Base-by-base conservation (phyloP, 345 rosid genomes). In the Erucastrum elatum region DNA sequence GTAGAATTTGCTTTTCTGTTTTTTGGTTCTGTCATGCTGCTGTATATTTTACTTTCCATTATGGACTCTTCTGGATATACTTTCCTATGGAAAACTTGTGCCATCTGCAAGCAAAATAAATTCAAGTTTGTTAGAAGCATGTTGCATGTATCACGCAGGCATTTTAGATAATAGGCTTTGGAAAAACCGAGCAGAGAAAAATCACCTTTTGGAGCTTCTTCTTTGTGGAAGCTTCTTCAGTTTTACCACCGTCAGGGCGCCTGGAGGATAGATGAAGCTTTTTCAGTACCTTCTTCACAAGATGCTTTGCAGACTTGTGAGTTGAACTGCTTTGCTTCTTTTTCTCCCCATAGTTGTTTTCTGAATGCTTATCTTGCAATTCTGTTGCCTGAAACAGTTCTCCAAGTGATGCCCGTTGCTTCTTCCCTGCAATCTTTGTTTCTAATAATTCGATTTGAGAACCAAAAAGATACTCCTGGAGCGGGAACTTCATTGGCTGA, bases 391-490 rank as follows among this genome's bases (percentile, higher is more conserved):
- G 84, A 80, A 94, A 91, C 76, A 94, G 87, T 80, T 91, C 93
- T 25, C 81, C 90, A 13, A 89, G 96, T 66, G 98, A 90, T 76
- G 84, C 74, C 82, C 82, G 88, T 68, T 89, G 92, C 82, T 88
- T 89, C 81, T 80, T 87, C 70, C 63, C 73, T 72, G 85, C 87
- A 62, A 29, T 51, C 76, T 49, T 80, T 83, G 86, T 73, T 81
- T 89, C 92, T 35, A 90, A 83, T 64, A 83, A 61, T 83, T 86
- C 94, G 29, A 82, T 78, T 35, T 84, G 75, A 78, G 97, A 87
- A 33, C 91, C 88, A 64, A 90, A 90, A 71, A 90, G 84, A 82
- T 94, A 94, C 75, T 86, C 96, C 82, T 91, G 95, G 64, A 94
- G 97, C 16, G 98, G 95, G 77, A 86, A 84, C 64, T 71, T 58